A percentile compares a stretch with the other conserved stretches of the same genome.
phyloP scores from a whole-genome alignment of 805 yeast species.

The Saccharomyces eubayanus region DNA sequence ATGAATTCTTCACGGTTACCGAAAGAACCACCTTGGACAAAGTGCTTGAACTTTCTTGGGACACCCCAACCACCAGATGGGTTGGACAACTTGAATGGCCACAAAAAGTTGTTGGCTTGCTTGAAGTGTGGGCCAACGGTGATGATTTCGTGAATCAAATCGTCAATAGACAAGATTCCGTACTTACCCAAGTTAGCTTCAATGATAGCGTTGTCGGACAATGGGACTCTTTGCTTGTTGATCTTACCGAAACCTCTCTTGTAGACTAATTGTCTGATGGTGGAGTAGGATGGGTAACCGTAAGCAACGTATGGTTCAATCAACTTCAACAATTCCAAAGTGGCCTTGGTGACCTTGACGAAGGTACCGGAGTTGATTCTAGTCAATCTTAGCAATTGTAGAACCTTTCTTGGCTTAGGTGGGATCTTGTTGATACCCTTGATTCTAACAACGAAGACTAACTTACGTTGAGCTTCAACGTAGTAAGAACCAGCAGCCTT shows the following conservation, averaged over 20 bases:
- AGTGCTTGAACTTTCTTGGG: slow-evolving; percentile 92
- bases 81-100: slow-evolving; percentile 96
- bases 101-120: slow-evolving; percentile 96
- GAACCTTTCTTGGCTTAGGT: slow-evolving; percentile 98
- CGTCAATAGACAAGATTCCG: slow-evolving; percentile 89
- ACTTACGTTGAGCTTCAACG: slow-evolving; percentile 90
- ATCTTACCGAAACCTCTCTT: slow-evolving; percentile 97
- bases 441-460: slow-evolving; percentile 94
- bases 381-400: slow-evolving; percentile 85
- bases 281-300: slow-evolving; percentile 93
- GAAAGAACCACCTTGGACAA: slow-evolving; percentile 95
- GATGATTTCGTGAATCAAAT: slow-evolving; percentile 91
- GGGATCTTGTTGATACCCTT: slow-evolving; percentile 98
- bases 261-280: slow-evolving; percentile 88
- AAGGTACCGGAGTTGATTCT: slow-evolving; percentile 94
- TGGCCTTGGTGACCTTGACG: slow-evolving; percentile 92
- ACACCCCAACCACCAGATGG: slow-evolving; percentile 98
- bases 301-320: slow-evolving; percentile 95
- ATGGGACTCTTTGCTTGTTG: slow-evolving; percentile 90
- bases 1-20: slow-evolving; percentile 97
- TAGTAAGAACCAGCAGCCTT: slow-evolving; percentile 90
- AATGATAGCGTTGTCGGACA: slow-evolving; percentile 79
- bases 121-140: slow-evolving; percentile 98
- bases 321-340: slow-evolving; percentile 82
- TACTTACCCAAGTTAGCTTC: slow-evolving; percentile 84